phyloP scores from a whole-genome alignment of 139 green algal species.

The Closterium sp. region DNA sequence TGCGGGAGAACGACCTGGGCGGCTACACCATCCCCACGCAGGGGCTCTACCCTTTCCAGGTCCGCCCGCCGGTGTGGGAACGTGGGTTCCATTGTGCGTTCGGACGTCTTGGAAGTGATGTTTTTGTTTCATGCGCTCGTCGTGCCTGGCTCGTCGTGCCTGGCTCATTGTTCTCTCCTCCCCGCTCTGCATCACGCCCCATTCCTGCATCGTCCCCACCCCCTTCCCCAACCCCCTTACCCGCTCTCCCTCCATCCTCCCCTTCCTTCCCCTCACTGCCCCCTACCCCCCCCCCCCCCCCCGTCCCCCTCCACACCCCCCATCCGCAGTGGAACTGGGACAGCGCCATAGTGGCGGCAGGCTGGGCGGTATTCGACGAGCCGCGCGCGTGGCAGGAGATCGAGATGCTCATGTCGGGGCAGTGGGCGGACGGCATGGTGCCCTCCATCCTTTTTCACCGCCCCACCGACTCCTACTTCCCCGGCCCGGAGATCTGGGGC shows the following conservation, averaged over 20 bases:
- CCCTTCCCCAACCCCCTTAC: not conserved
- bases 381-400: slow-evolving; percentile 27
- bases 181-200: no score
- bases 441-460: slow-evolving; percentile 45
- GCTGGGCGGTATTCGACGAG: slow-evolving; percentile 46
- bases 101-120: no score
- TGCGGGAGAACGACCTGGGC: slow-evolving; percentile 40
- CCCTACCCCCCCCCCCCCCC: not conserved
- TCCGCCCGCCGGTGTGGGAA: not conserved
- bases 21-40: slow-evolving; percentile 43
- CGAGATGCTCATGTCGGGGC: slow-evolving; percentile 31
- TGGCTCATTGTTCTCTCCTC: not conserved
- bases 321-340: slow-evolving; percentile 42
- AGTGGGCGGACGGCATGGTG: slow-evolving; percentile 48
- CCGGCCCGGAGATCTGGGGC: slow-evolving; percentile 45
- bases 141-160: not conserved
- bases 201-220: no score
- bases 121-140: not conserved
- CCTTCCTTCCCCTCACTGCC: not conserved
- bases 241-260: not conserved
- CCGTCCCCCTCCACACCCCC: not conserved
- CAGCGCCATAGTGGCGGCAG: slow-evolving; percentile 35
- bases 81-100: not conserved
- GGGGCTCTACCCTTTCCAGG: slow-evolving; percentile 48
- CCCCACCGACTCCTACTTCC: slow-evolving; percentile 37